Conservation (phyloP, 345 rosid species). For the Reutealis trisperma region DNA sequence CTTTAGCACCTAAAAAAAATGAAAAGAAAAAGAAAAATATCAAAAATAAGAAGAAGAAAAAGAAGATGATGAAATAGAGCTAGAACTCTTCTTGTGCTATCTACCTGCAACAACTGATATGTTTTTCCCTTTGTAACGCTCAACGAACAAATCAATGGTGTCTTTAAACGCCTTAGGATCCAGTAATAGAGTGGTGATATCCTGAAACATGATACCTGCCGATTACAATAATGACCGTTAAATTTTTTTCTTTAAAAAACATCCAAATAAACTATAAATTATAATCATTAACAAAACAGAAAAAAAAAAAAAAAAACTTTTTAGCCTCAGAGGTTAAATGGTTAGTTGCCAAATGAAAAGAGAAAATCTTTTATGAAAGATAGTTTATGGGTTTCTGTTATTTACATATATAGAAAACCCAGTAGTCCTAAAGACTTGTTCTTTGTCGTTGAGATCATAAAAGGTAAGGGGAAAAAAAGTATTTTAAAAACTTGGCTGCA, state of each 20-base stretch:
- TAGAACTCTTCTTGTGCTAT: background rate
- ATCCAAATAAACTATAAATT: too few species aligned
- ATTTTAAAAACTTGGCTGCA: background rate
- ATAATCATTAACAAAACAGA: too few species aligned
- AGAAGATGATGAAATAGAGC: background rate
- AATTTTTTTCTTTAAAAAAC: too few species aligned
- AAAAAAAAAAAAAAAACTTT: too few species aligned
- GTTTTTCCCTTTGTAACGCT: constrained; percentile 82
- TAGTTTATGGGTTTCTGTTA: background rate
- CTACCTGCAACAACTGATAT: constrained; percentile 98
- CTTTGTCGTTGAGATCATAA: background rate
- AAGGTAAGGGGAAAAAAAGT: background rate
- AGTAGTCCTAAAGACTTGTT: background rate
- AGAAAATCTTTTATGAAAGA: background rate
- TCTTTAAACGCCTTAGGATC: constrained; percentile 91
- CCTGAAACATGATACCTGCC: constrained; percentile 96
- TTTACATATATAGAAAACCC: background rate
- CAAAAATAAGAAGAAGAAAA: background rate
- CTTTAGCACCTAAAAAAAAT: constrained; percentile 12
- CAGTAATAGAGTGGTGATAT: constrained; percentile 85
- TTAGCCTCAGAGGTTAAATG: too few species aligned
- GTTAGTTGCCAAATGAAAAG: too few species aligned
- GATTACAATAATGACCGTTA: constrained; percentile 6
- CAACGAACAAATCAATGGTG: constrained; percentile 85
- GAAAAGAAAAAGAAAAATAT: background rate